Conservation (phyloP, 495 filamentous ascomycete genomes). For the Penicillium silybi region DNA sequence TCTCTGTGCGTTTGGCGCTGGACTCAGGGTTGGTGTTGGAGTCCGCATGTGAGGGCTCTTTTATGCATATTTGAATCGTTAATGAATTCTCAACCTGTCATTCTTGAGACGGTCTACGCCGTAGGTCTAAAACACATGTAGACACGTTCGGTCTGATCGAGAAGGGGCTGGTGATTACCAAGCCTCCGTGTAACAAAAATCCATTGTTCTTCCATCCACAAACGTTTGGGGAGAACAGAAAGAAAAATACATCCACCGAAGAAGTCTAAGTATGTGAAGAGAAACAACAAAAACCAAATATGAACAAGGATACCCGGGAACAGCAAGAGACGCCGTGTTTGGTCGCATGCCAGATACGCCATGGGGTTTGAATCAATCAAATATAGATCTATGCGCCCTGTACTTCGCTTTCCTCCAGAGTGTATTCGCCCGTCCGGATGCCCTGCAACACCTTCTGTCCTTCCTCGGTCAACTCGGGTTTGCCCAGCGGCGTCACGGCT, state of each 20-base stretch:
- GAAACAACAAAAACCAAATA: background rate
- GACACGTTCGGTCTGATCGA: constrained; percentile 10
- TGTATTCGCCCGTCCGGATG: constrained; percentile 59
- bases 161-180: background rate
- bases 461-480: constrained; percentile 75
- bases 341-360: constrained; percentile 34
- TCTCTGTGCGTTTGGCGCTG: constrained; percentile 1
- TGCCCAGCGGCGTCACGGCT: constrained; percentile 66
- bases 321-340: constrained; percentile 13
- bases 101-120: background rate
- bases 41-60: background rate
- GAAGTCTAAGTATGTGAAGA: constrained; percentile 22
- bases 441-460: constrained; percentile 66
- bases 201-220: constrained; percentile 14
- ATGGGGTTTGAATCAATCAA: constrained; percentile 7
- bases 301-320: background rate
- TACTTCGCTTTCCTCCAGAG: constrained; percentile 44
- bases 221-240: background rate
- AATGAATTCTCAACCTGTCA: background rate
- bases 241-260: background rate
- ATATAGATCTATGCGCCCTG: constrained; percentile 35
- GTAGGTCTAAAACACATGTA: background rate
- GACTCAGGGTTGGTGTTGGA: constrained; percentile 3
- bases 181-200: background rate
- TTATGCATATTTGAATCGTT: background rate